phyloP scores from a whole-genome alignment of 2,329 filamentous ascomycete genomes.

The Xylariales sp. region DNA sequence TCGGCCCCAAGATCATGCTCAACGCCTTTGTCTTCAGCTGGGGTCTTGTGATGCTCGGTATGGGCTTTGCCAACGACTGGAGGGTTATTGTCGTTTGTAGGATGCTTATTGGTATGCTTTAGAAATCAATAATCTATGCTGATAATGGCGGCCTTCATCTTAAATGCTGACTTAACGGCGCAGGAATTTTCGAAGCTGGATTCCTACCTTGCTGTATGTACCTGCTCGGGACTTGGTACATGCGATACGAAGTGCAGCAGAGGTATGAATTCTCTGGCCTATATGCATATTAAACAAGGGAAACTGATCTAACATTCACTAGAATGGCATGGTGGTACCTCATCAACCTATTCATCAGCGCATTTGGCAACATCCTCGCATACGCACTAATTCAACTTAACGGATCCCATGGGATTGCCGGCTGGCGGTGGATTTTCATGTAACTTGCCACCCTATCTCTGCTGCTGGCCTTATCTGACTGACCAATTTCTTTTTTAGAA shows the following conservation, averaged over 20 bases:
- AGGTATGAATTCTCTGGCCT: background rate
- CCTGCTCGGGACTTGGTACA: conserved; percentile 4
- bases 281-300: too few species aligned
- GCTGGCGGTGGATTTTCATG: background rate
- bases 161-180: too few species aligned
- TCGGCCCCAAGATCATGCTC: background rate
- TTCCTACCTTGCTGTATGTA: conserved; percentile 2
- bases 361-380: background rate
- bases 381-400: background rate
- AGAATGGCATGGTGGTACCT: background rate
- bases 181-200: conserved; percentile 4
- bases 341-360: background rate
- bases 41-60: conserved; percentile 1
- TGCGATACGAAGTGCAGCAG: conserved; percentile 7
- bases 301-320: too few species aligned
- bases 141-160: too few species aligned
- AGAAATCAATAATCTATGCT: too few species aligned
- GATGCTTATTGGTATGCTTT: background rate
- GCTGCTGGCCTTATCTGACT: background rate
- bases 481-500: too few species aligned
- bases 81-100: conserved; percentile 3
- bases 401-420: background rate
- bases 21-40: background rate
- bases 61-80: conserved; percentile 2
- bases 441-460: background rate